Base-by-base conservation (phyloP, 768 basidiomycete genomes). In the Tephrocybe sp. region DNA sequence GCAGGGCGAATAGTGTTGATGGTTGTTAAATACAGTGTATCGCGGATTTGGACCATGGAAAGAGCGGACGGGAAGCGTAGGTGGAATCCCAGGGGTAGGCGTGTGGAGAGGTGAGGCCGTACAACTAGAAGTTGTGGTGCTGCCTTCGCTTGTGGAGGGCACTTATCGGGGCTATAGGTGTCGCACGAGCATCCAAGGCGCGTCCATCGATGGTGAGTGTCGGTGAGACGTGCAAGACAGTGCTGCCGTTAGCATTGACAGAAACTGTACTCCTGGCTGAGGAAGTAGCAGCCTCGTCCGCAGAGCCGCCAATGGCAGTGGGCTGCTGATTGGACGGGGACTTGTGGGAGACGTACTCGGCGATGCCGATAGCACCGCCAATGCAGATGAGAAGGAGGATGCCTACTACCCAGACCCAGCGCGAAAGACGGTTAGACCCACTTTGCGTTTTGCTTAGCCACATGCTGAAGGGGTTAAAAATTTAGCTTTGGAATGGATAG, bases 351-450 rank as follows among this genome's bases (percentile, higher is more conserved):
- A 82, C 50, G 53, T 79, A 86, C 65, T 78, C 77, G 27, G 82
- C 87, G 13, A 86, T 57, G 19, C 75, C 86, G 16, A 84, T 73
- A 1, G 76, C 87, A 12, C 72, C 78, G 1, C 72, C 82, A 28
- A 79, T 76, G 51, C 69, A 82, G 51, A 3, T 42, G 5, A 90
- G 57, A 31, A 91, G 59, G 24, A 81, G 2, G 13, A 89, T 53
- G n/a, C 81, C 87, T 31, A 82, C 58, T 42, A 89, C 50, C 84
- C 86, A 89, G 2, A 91, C 80, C 83, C 81, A 87, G 28, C 82
- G 75, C 4, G 79, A 79, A 51, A 85, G 60, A 22, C 77, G 72
- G n/a, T 65, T 73, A 0, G 69, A 62, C 19, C 83, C 79, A 48
- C 54, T 70, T 55, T 79, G 78, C 0, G 83, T 87, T 64, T 89